Evolutionary conservation across 805 yeast genomes (phyloP).

Genomic region (Nakazawaea ishiwadae): DNA sequence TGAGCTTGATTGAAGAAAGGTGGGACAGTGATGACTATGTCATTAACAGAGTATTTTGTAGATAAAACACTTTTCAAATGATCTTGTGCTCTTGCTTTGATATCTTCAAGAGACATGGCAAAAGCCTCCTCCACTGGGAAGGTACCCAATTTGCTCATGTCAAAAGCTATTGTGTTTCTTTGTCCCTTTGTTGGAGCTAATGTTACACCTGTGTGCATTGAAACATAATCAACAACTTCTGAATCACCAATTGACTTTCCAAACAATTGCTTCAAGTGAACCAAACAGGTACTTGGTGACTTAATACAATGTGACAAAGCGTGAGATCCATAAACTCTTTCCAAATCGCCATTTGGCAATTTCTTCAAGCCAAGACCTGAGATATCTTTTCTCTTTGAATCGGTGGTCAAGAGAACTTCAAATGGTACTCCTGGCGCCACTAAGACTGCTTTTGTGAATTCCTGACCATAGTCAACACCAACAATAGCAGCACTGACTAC

Average conservation of each 20-base stretch:
- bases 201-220: conserved; percentile 58
- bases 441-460: conserved; percentile 78
- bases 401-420: conserved; percentile 84
- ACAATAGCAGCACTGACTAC: conserved; percentile 51
- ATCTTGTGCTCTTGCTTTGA: conserved; percentile 57
- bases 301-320: conserved; percentile 66
- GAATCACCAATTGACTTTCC: conserved; percentile 55
- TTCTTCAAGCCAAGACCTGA: conserved; percentile 67
- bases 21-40: conserved; percentile 75
- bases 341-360: conserved; percentile 40
- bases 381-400: conserved; percentile 85
- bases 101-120: conserved; percentile 76
- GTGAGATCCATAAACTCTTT: conserved; percentile 76
- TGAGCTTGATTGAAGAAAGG: conserved; percentile 60
- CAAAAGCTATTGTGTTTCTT: conserved; percentile 55
- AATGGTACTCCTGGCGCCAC: conserved; percentile 89
- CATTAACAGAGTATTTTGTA: conserved; percentile 45
- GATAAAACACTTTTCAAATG: conserved; percentile 52
- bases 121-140: conserved; percentile 68
- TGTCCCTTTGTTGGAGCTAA: conserved; percentile 34
- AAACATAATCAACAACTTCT: conserved; percentile 39
- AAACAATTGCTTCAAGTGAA: conserved; percentile 64
- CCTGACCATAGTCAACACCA: conserved; percentile 88
- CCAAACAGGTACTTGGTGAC: conserved; percentile 64
- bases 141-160: conserved; percentile 37